Evolutionary conservation across 306 rosid species (phyloP).

Genomic region (Sechiopsis laciniata): DNA sequence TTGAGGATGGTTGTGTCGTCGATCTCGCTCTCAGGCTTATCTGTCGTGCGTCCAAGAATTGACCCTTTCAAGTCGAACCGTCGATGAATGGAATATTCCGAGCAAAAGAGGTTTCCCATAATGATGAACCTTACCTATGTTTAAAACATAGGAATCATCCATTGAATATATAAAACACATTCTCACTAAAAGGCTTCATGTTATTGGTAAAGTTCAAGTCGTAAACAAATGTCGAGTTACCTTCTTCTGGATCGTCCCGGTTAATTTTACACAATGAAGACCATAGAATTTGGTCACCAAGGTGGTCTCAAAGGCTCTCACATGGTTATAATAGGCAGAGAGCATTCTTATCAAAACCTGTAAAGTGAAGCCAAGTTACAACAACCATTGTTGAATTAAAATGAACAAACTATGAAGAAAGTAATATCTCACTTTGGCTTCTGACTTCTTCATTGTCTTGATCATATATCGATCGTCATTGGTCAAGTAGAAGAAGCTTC

Average conservation of each 20-base stretch:
- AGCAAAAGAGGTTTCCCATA: slow-evolving; percentile 81
- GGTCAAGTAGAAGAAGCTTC: slow-evolving; percentile 92
- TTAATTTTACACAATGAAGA: slow-evolving; percentile 78
- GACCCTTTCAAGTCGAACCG: slow-evolving; percentile 89
- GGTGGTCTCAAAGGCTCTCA: slow-evolving; percentile 61
- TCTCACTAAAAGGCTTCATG: background rate
- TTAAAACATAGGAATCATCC: background rate
- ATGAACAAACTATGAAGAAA: slow-evolving; percentile 8
- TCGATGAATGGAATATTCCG: slow-evolving; percentile 58
- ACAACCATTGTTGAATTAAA: background rate
- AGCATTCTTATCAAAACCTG: slow-evolving; percentile 83
- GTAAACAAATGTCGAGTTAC: slow-evolving; percentile 25
- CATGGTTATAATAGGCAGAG: slow-evolving; percentile 73
- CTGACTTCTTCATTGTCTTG: slow-evolving; percentile 82
- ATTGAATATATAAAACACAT: background rate
- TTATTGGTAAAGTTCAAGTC: background rate
- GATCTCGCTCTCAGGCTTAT: slow-evolving; percentile 65
- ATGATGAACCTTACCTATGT: slow-evolving; percentile 81
- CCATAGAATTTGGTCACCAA: slow-evolving; percentile 80
- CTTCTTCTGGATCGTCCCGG: slow-evolving; percentile 71
- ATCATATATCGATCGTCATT: slow-evolving; percentile 93
- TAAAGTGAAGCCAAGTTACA: slow-evolving; percentile 13
- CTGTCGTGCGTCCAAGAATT: slow-evolving; percentile 75
- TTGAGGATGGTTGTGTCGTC: slow-evolving; percentile 84
- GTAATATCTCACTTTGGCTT: slow-evolving; percentile 63